Evolutionary conservation across 73 alveolate species (phyloP).

Genomic region (Paraurostyla sp.): DNA sequence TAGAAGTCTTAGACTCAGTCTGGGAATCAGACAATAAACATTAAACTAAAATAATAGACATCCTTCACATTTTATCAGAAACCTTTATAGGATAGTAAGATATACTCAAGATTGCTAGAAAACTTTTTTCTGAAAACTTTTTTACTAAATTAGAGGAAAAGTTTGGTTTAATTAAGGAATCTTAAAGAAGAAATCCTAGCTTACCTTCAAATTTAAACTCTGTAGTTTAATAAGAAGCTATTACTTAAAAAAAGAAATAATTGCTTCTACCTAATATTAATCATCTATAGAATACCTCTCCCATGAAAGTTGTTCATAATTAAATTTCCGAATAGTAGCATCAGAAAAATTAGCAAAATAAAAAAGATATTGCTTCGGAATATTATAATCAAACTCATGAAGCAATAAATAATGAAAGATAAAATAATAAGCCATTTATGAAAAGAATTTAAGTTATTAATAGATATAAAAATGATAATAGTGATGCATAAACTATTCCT

Average conservation of each 20-base stretch:
- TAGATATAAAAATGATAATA: background rate
- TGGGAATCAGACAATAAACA: background rate
- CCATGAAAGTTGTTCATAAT: background rate
- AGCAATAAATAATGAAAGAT: too few species aligned
- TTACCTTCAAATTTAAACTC: background rate
- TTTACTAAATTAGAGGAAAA: slow-evolving; percentile 8
- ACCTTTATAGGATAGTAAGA: background rate
- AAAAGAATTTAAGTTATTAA: too few species aligned
- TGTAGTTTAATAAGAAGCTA: background rate
- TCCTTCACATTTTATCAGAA: background rate
- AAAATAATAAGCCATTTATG: too few species aligned
- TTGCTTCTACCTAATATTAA: slow-evolving; percentile 4
- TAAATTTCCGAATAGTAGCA: too few species aligned
- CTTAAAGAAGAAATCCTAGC: background rate
- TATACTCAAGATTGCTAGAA: background rate
- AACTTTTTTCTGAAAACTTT: background rate
- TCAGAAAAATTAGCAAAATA: too few species aligned
- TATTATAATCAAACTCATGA: too few species aligned
- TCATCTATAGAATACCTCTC: background rate
- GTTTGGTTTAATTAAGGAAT: background rate
- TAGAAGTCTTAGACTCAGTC: background rate
- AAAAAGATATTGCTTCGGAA: too few species aligned
- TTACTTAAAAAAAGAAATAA: background rate
- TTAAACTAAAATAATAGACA: background rate
- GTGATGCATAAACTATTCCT: background rate